Evolutionary conservation across 495 filamentous ascomycete genomes (phyloP), one percentile per base, ranked within the genome.

Genomic region (Penicillium taxi): DNA sequence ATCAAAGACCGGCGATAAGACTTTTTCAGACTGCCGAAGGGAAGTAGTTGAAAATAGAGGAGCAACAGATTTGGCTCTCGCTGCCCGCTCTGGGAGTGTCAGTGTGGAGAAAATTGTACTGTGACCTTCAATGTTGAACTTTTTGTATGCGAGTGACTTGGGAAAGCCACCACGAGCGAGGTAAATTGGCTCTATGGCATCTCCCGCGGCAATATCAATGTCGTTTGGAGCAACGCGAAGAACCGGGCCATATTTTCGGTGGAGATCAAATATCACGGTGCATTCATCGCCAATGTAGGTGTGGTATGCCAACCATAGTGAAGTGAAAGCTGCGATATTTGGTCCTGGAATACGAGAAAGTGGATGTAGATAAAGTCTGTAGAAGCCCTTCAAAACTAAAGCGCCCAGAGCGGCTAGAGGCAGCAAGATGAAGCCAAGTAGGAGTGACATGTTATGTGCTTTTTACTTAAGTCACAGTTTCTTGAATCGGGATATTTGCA

Each of bases 71-170:
- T 71, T 73, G 17, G 69, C 70, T 22, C 73, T 47, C 1, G 39
- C 38, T 2, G 59, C 53, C 15, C 72, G 54, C 39, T 69, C 55
- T 0, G 51, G 51, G 2, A 54, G 38, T 19, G 63, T 62, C 15
- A 51, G 45, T 1, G 62, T 59, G 2, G 67, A 72, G 53, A 77
- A 75, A 5, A 77, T 69, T n/a, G 67, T 69, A 14, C 45, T 41
- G 37, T 67, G 60, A 2, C 58, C 61, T 22, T 72, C 72, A 33
- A 75, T 63, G 35, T 75, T 66, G 45, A 74, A 75, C 35, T 75
- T 77, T 6, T 42, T 42, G 47, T 75, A 75, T 28, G 50, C 59
- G 1, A 47, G 28, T 19, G 65, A 56, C 42, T 75, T 75, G 16
- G 50, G 40, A 39, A 75, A 72, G 6, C 70, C 70, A 13, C 71